Base-by-base conservation (phyloP, 495 filamentous ascomycete genomes). In the Poronia punctata region DNA sequence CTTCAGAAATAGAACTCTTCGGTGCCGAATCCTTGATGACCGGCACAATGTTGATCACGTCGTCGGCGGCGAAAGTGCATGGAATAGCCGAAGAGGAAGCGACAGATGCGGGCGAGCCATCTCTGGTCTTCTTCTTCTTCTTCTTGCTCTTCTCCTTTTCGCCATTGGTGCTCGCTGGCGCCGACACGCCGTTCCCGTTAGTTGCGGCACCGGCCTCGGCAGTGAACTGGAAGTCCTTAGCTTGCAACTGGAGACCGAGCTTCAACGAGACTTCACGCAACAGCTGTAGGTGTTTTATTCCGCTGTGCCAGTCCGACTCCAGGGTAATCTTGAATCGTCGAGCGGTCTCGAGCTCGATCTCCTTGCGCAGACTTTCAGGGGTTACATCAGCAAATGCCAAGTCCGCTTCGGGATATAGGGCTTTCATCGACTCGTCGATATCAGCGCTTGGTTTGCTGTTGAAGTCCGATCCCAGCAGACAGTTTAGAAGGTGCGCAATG, bases 11-110 rank as follows among this genome's bases (percentile, higher is more conserved):
- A 19, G 84, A 70, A 53, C 89, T 95, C 52, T 80, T 76, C 25
- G 89, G 88, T 40, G 85, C 81, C 11, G 89, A 87, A 59, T 97
- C 90, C 71, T 95, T 96, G 56, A 97, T 78, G 35, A 97, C 65
- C 5, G 93, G 93, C 21, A 95, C 85, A 41, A 96, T 70, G 59
- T 95, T 97, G 44, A 88, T 61, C 49, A 99, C 76, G 55, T 97
- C 89, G 42, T 95, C 88, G 1, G 86, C 68, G 45, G 61, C 65
- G 63, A 99, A 95, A 4, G 83, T 86, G 12, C 74, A 72, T 4
- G 70, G 59, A 17, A 67, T 52, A n/a, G 59, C 54, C 21, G 53
- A 51, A 4, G 68, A 59, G 17, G 75, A 71, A 25, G 68, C 61
- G 5, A 76, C 65, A 16, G 80, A 76, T 18, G 71, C 72, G 10